Base-by-base conservation (phyloP, 2,329 filamentous ascomycete species). In the Aspergillus amoenus region DNA sequence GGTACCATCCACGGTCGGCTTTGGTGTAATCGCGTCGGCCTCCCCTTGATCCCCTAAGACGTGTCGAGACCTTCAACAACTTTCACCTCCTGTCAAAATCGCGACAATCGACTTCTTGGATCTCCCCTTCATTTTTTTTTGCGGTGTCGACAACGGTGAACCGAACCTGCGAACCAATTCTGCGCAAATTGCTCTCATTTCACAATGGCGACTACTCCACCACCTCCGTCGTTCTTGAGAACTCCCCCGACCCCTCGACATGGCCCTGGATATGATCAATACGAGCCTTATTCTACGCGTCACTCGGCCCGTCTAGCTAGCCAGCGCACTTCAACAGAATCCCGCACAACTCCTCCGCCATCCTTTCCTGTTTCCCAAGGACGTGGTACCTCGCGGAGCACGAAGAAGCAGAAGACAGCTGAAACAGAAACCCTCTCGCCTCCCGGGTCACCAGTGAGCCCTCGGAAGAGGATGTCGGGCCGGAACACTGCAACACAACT, bases 201-300 rank as follows among this genome's bases (percentile, higher is more conserved):
- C 56, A 69, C 55, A 51, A 79, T 79, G 76, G 73, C 76, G 52
- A 73, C 76, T 39, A 79, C 78, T 64, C 78, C 78, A 55, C 78
- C 78, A n/a, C 70, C 73, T 37, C 70, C 71, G 39, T 69, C 71
- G 34, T 64, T 61, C 24, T 62, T 76, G 53, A 67, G 73, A n/a
- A 73, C 73, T 47, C 79, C 79, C 44, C 68, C 70, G 42, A 77
- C 78, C 57, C 79, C 79, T 49, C 73, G 72, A 55, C 75, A 79
- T 70, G 79, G 78, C 45, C 65, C 76, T 56, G 71, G 70, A 56
- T 77, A 79, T 63, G 75, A 79, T 61, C 61, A 68, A 34, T 76
- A 72, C 61, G 72, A 73, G 43, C 74, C 73, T 21, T 74, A 76
- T 64, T 65, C 72, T 8, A 73, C 73, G 32, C 70, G 77, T 41